Percentiles rank a stretch among this genome's conserved stretches.
Conservation (phyloP, 805 yeast species). For the Candida sphagnicola region DNA sequence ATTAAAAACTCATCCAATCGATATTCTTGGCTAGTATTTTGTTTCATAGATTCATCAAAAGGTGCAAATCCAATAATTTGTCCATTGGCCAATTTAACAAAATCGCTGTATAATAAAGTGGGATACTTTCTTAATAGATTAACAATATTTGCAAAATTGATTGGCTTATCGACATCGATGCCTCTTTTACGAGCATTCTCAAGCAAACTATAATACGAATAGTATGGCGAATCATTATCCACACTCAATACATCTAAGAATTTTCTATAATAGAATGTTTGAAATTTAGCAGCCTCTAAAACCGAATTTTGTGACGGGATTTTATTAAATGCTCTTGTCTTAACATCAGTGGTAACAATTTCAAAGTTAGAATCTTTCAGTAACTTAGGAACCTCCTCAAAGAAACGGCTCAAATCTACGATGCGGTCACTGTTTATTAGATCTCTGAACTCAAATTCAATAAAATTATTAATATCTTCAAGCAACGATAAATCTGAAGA, state of each 20-base stretch:
- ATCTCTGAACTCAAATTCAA: constrained; percentile 11
- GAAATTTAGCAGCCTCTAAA: constrained; percentile 47
- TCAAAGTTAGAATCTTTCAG: constrained; percentile 10
- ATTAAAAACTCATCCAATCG: neutral
- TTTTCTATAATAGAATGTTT: constrained; percentile 55
- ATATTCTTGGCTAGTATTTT: neutral
- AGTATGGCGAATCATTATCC: constrained; percentile 11
- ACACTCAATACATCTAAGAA: constrained; percentile 39
- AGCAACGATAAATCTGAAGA: constrained; percentile 16
- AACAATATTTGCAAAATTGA: constrained; percentile 39
- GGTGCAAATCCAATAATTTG: constrained; percentile 34
- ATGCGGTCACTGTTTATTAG: constrained; percentile 15
- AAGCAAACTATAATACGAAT: constrained; percentile 40
- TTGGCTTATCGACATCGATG: constrained; percentile 45
- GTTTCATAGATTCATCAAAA: constrained; percentile 27
- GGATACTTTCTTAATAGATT: constrained; percentile 35
- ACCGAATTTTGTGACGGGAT: constrained; percentile 52
- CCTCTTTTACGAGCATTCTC: constrained; percentile 46
- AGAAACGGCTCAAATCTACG: constrained; percentile 22
- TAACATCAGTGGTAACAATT: constrained; percentile 45
- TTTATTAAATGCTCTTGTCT: constrained; percentile 46
- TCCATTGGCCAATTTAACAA: constrained; percentile 44
- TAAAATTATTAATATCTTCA: constrained; percentile 17
- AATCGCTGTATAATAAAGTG: constrained; percentile 38
- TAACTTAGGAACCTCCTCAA: constrained; percentile 13